These are phyloP conservation scores for Petasospora rhodanensis DNA, from an alignment of 1,139 yeast species.

Conservation along the genomic window DNA sequence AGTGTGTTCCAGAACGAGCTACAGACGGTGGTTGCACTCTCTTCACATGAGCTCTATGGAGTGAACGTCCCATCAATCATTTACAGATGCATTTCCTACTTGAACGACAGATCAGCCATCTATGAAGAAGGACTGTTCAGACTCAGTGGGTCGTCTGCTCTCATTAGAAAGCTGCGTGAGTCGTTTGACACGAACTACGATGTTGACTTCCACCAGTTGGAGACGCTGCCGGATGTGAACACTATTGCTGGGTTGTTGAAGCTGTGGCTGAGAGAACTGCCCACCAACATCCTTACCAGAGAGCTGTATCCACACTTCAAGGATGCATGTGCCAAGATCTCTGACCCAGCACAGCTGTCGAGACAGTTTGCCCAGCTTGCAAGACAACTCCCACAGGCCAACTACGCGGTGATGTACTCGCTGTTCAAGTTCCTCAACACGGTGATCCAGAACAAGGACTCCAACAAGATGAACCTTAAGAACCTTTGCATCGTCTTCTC, in stretches of 20 bases:
- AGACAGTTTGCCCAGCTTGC: conserved; percentile 31
- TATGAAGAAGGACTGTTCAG: conserved; percentile 90
- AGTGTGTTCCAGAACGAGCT: conserved; percentile 66
- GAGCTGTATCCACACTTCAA: conserved; percentile 39
- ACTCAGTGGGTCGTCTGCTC: conserved; percentile 82
- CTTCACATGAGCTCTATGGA: conserved; percentile 43
- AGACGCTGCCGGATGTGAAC: conserved; percentile 49
- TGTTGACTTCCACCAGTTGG: conserved; percentile 51
- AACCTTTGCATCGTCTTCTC: conserved; percentile 83
- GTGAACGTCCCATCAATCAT: conserved; percentile 68
- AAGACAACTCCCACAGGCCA: conserved; percentile 40
- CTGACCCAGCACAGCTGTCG: conserved; percentile 30
- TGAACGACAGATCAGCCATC: conserved; percentile 64
- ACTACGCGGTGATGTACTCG: conserved; percentile 58
- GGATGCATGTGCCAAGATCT: conserved; percentile 30
- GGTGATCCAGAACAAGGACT: conserved; percentile 57
- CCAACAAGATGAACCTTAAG: conserved; percentile 78
- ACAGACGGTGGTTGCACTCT: conserved; percentile 45
- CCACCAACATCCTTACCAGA: conserved; percentile 57
- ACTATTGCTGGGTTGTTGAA: conserved; percentile 78
- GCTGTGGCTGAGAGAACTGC: conserved; percentile 67
- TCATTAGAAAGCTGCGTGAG: conserved; percentile 69
- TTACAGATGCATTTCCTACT: conserved; percentile 67
- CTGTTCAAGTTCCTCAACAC: conserved; percentile 63
- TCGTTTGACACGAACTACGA: conserved; percentile 63